Evolutionary conservation across 2,329 filamentous ascomycete genomes (phyloP), one percentile per base, ranked within the genome.

Genomic region (Cladosporium oxysporum): DNA sequence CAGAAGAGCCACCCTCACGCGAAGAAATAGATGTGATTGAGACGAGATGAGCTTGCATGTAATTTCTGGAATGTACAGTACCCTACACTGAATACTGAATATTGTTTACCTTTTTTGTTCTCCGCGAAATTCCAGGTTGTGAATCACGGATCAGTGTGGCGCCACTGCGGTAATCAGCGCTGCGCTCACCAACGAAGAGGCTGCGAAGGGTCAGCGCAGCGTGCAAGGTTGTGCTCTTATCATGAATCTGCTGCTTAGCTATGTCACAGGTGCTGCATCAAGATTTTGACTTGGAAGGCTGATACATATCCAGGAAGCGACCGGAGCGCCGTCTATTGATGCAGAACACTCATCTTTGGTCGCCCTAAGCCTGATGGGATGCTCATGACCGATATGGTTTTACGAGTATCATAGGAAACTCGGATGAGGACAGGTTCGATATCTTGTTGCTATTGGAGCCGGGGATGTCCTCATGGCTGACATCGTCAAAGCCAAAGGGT

Each of bases 1-100:
- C 75, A 82, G 72, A 75, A 79, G 69, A 79, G 76, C 12, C 44
- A 65, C 37, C 53, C 52, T 8, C 33, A 41, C 6, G 57, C 31
- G 26, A 65, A 65, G 63, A 63, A 63, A 55, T 63, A 57, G 35
- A 63, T 23, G 1, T 12, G 41, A 21, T 12, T n/a, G 28, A 14
- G 10, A n/a, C 21, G 18, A 55, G 16, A 33, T 18, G 29, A 33
- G 52, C 18, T 21, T 33, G 26, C 49, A 28, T 52, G 26, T 52
- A 29, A 55, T 21, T 55, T 33, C 52, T 55, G 52, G 29, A 55
- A 55, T 55, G 52, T 55, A 55, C 52, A 55, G 52, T 55, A 55
- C 18, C 0, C 31, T 55, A 21, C 23, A 55, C 52, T 55, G 28
- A 33, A 33, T 21, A 55, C 52, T 33, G 28, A 33, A 33, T 33